Evolutionary conservation across 805 yeast genomes (phyloP).

Genomic region (Saccharomycopsis schoenii): DNA sequence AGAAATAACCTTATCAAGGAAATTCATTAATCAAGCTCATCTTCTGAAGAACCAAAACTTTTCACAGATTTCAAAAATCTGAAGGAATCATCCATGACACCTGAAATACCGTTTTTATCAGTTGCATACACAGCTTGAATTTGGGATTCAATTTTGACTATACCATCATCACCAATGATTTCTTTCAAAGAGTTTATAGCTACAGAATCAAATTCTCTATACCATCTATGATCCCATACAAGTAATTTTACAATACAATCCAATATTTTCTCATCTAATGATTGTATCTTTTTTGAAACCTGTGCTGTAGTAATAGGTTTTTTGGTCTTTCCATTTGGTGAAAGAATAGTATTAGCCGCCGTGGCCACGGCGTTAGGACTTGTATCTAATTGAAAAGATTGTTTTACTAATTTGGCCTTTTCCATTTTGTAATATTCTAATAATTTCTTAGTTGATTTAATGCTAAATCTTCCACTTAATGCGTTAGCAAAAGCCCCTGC

Average conservation of each 20-base stretch:
- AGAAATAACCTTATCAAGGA: not conserved
- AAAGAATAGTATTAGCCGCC: constrained; percentile 26
- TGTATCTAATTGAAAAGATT: constrained; percentile 13
- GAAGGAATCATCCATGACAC: constrained; percentile 44
- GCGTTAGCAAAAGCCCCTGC: constrained; percentile 74
- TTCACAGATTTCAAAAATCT: constrained; percentile 27
- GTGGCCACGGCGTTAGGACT: constrained; percentile 20
- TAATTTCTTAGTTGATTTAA: constrained; percentile 66
- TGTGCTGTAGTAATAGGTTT: constrained; percentile 21
- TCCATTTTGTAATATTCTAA: constrained; percentile 55
- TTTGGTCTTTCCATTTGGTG: constrained; percentile 13
- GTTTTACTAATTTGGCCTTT: constrained; percentile 25
- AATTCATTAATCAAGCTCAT: not conserved
- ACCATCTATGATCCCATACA: constrained; percentile 99
- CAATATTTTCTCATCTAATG: constrained; percentile 39
- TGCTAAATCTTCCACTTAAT: constrained; percentile 64
- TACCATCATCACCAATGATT: constrained; percentile 67
- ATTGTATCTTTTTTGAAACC: constrained; percentile 29
- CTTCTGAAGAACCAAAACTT: constrained; percentile 1
- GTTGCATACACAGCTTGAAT: constrained; percentile 54
- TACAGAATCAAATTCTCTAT: constrained; percentile 74
- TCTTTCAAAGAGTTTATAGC: constrained; percentile 47
- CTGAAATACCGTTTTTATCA: constrained; percentile 45
- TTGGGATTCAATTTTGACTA: constrained; percentile 64
- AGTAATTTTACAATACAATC: constrained; percentile 63